phyloP scores from a whole-genome alignment of 2,329 filamentous ascomycete species.

The Sporothrix inflata region DNA sequence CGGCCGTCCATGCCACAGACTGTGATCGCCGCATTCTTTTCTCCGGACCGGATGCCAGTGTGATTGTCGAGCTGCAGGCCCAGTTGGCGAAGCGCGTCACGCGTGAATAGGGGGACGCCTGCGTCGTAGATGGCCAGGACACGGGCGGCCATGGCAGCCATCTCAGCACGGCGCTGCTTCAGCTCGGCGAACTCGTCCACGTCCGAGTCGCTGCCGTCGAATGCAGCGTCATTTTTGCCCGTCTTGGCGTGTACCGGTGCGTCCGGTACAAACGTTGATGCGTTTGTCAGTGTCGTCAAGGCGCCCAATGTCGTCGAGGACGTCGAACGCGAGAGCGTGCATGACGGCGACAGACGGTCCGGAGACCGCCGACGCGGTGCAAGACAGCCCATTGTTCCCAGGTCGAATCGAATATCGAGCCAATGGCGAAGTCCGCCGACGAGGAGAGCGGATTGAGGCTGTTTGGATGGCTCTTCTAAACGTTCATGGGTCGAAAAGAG shows the following conservation, averaged over 20 bases:
- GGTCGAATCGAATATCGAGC: background rate
- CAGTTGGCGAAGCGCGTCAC: constrained; percentile 27
- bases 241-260: background rate
- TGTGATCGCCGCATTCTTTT: constrained; percentile 20
- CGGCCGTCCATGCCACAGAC: constrained; percentile 31
- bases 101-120: constrained; percentile 33
- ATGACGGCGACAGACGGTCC: background rate
- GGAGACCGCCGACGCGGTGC: constrained; percentile 1
- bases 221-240: background rate
- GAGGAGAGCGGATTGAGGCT: background rate
- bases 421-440: background rate
- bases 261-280: background rate
- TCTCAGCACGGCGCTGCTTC: constrained; percentile 25
- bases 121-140: constrained; percentile 31
- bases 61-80: constrained; percentile 30
- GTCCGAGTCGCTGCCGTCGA: background rate
- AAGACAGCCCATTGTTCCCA: background rate
- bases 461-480: background rate
- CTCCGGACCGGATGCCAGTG: constrained; percentile 29
- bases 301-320: constrained; percentile 18
- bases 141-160: constrained; percentile 25
- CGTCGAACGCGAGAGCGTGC: constrained; percentile 9
- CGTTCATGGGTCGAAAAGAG: background rate
- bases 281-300: background rate
- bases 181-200: constrained; percentile 1